phyloP scores from a whole-genome alignment of 116 monocot species.

The Iris pallida region DNA sequence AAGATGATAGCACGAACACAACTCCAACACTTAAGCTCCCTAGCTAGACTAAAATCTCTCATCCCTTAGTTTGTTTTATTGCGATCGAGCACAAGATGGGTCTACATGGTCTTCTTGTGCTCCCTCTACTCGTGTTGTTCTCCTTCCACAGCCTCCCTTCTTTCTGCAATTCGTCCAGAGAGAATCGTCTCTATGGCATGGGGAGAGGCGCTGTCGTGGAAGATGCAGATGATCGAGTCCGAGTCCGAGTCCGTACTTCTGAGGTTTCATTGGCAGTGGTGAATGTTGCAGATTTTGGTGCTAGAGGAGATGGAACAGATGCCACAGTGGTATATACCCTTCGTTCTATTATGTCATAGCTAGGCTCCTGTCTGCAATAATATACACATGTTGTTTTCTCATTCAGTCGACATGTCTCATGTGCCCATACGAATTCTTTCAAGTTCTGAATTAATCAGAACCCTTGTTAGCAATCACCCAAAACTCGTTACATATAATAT shows the following conservation, averaged over 20 bases:
- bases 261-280: slow-evolving; percentile 10
- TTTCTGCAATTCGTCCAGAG: background rate
- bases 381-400: background rate
- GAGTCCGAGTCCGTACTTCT: slow-evolving; percentile 9
- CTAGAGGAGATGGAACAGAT: slow-evolving; percentile 50
- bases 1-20: too few species aligned
- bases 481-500: too few species aligned
- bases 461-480: too few species aligned
- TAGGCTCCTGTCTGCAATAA: background rate
- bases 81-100: too few species aligned
- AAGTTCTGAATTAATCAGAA: too few species aligned
- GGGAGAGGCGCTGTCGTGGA: background rate
- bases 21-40: too few species aligned
- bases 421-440: too few species aligned
- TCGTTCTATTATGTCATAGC: background rate
- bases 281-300: slow-evolving; percentile 42
- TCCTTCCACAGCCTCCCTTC: slow-evolving; percentile 1
- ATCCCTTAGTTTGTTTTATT: too few species aligned
- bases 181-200: background rate
- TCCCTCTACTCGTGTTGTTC: slow-evolving; percentile 4
- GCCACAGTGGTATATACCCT: slow-evolving; percentile 54
- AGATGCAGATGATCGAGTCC: background rate
- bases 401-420: too few species aligned
- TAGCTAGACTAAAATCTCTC: too few species aligned
- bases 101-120: slow-evolving; percentile 4